Base-by-base conservation (phyloP, 148 eudicot genomes). In the Chenopodium quinoa region DNA sequence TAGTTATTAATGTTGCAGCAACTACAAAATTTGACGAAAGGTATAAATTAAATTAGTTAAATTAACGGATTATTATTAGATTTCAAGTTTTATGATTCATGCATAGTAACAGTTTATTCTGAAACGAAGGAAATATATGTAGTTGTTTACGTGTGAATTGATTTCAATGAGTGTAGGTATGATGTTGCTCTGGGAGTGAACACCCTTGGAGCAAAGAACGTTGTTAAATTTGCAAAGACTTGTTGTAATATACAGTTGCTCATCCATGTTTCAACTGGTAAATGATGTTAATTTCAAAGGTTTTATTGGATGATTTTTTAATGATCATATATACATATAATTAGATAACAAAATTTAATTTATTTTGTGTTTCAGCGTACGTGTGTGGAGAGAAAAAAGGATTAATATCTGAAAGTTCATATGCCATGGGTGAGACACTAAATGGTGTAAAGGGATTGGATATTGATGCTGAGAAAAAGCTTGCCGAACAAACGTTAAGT, bases 221-320 rank as follows among this genome's bases (percentile, higher is more conserved):
- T 85, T 4, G 71, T 85, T 1, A 73, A 81, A 78, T 85, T 85
- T 71, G 84, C 84, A 2, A 85, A 81, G 71, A 81, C 78, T 22
- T 85, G 84, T 78, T 46, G 71, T 7, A 85, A 85, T 2, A 60
- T 81, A 27, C 76, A 85, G 47, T 20, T 85, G 46, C 70, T 85
- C 22, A 68, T 85, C 32, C 87, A 85, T 66, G 84, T 85, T 3
- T 85, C 87, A 13, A 85, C 87, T 0, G 87, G 87, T 85, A 70
- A 23, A 73, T 25, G 52, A 0, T 22, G 29, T 1, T 22, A 56
- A 56, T 27, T 27, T 58, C 37, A 0, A 1, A 9, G 0, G 23
- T 62, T 62, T 62, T 23, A 48, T 48, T 48, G 0, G 23, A 62
- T 22, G n/a, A 27, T 12, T 27, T 27, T 10, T 27, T 17, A 1